phyloP scores from a whole-genome alignment of 2,329 filamentous ascomycete species.

The Claviceps sp. region DNA sequence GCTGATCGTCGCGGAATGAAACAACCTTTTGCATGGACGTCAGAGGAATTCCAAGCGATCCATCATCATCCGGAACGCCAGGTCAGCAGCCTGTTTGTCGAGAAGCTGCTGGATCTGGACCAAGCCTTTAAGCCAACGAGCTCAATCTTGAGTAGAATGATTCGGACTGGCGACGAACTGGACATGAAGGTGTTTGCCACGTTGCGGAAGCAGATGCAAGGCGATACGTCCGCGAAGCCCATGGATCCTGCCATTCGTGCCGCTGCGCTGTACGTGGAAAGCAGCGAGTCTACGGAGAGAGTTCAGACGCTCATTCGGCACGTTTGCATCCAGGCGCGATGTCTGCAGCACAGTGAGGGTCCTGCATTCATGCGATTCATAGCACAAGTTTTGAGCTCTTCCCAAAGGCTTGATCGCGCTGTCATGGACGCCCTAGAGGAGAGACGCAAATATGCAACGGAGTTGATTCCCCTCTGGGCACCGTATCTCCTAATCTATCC shows the following conservation, averaged over 20 bases:
- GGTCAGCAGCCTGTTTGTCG: slow-evolving; percentile 40
- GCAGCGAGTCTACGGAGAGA: slow-evolving; percentile 20
- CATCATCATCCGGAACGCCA: slow-evolving; percentile 23
- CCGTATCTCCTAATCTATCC: slow-evolving; percentile 36
- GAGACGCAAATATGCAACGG: slow-evolving; percentile 12
- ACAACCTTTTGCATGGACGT: slow-evolving; percentile 29
- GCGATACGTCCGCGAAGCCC: slow-evolving; percentile 25
- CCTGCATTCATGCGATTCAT: slow-evolving; percentile 34
- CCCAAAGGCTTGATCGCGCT: slow-evolving; percentile 16
- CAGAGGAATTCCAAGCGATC: slow-evolving; percentile 32
- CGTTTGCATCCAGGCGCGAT: slow-evolving; percentile 28
- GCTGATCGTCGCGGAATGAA: slow-evolving; percentile 25
- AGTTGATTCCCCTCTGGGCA: slow-evolving; percentile 31
- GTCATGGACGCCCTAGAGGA: slow-evolving; percentile 9
- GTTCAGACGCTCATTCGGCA: slow-evolving; percentile 29
- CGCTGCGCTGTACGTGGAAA: slow-evolving; percentile 38
- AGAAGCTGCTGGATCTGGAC: slow-evolving; percentile 52
- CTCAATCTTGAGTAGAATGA: slow-evolving; percentile 43
- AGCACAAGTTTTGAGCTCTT: slow-evolving; percentile 14
- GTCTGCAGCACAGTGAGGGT: slow-evolving; percentile 34
- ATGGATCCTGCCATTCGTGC: slow-evolving; percentile 45
- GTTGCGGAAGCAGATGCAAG: slow-evolving; percentile 39
- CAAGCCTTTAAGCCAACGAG: slow-evolving; percentile 39
- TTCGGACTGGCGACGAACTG: slow-evolving; percentile 37
- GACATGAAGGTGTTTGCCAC: slow-evolving; percentile 39